Conservation (phyloP, 257 asterid genomes). For the Nicotiana tabacum region DNA sequence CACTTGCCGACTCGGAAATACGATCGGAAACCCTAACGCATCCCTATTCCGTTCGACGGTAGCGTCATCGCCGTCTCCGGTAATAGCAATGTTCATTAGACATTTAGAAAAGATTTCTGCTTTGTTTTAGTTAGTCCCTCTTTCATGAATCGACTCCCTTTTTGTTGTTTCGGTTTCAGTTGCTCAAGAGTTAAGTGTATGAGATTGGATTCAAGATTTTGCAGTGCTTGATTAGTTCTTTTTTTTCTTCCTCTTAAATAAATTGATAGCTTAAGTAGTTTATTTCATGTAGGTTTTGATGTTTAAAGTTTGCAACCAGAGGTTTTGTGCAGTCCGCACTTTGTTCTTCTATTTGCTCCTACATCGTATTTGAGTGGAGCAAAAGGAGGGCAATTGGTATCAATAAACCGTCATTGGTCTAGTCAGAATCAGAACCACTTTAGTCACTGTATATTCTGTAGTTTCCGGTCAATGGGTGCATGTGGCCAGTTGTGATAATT, state of each 20-base stretch:
- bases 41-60: background rate
- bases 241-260: background rate
- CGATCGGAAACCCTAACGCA: background rate
- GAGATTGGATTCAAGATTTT: background rate
- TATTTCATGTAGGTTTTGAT: background rate
- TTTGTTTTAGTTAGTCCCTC: background rate
- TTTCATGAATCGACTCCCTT: background rate
- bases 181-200: background rate
- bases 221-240: background rate
- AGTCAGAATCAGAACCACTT: background rate
- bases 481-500: background rate
- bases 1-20: background rate
- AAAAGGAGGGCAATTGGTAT: background rate
- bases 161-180: background rate
- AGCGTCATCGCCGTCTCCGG: background rate
- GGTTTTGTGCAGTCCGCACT: background rate
- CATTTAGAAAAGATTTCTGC: background rate
- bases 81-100: background rate
- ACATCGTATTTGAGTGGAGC: background rate
- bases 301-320: background rate
- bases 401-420: background rate
- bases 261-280: background rate
- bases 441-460: background rate
- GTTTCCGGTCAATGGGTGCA: background rate
- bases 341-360: background rate